Percentiles rank a stretch among this genome's conserved stretches.
phyloP scores from a whole-genome alignment of 1,284 basidiomycete species.

The Ceratobasidium sp. region DNA sequence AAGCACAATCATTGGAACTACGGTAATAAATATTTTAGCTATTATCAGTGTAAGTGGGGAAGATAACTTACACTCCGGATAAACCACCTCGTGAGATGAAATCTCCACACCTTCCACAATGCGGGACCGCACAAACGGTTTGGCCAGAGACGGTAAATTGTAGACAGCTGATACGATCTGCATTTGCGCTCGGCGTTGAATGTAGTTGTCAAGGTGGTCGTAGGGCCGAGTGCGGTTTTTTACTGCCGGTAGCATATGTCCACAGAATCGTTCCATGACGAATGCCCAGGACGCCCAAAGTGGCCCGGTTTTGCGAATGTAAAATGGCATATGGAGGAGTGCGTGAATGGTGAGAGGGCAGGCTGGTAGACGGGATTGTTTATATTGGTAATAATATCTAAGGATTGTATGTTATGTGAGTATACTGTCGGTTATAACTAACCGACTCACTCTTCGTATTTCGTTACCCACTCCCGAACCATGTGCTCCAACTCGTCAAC shows the following conservation, averaged over 20 bases:
- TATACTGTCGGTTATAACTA: not conserved
- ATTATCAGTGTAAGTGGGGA: not conserved
- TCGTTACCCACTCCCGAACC: slow-evolving; percentile 45
- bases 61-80: slow-evolving; percentile 9
- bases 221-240: slow-evolving; percentile 39
- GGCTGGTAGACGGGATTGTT: slow-evolving; percentile 46
- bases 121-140: not conserved
- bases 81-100: not conserved
- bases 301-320: slow-evolving; percentile 49
- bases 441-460: slow-evolving; percentile 47
- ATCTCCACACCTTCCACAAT: not conserved
- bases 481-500: slow-evolving; percentile 42
- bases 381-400: slow-evolving; percentile 54
- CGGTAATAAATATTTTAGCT: not conserved
- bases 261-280: too few relatives aligned
- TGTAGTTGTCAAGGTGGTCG: slow-evolving; percentile 1
- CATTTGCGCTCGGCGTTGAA: slow-evolving; percentile 6
- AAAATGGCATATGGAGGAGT: slow-evolving; percentile 52
- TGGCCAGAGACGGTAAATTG: not conserved
- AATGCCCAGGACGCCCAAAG: slow-evolving; percentile 57
- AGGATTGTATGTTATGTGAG: not conserved
- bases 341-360: slow-evolving; percentile 55
- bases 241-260: slow-evolving; percentile 45
- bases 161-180: not conserved
- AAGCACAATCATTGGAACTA: not conserved